Base-by-base conservation (phyloP, 768 basidiomycete species). In the Tricholoma hemisulphureum region DNA sequence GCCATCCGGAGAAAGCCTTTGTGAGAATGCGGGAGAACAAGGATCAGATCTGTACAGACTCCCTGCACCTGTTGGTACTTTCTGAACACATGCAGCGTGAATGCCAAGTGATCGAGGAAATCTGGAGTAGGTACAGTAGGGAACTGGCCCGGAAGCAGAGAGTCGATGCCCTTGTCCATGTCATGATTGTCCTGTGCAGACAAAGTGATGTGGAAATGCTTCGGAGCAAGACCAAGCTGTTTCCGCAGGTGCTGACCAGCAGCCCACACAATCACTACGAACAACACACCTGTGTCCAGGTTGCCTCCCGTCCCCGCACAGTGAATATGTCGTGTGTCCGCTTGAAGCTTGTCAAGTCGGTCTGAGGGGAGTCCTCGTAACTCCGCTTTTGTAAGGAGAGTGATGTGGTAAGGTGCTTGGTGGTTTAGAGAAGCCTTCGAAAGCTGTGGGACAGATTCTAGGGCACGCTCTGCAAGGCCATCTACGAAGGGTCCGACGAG, bases 151-250 rank as follows among this genome's bases (percentile, higher is more conserved):
- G 71, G 71, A 21, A 84, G 60, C 1, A 85, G 72, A 0, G 81
- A 77, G 28, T 71, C 61, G 43, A 82, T 63, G 7, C 80, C 78
- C 64, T 83, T 83, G 66, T 81, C 76, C 56, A 80, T 65, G 48
- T 73, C 72, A 61, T 78, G 76, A 35, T 76, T 68, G 61, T 81
- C 77, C 9, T 63, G 61, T 8, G 59, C 52, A 11, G 81, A 77
- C 10, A 85, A 70, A 6, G 78, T 79, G 63, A 84, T 78, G 64
- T 84, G 80, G 61, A 85, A 85, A n/a, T 83, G 72, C 65, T 80
- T 81, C 3, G 79, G 76, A 18, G 77, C 72, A 6, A 85, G 73
- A 2, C 80, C 80, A 10, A 80, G 68, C 34, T 72, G 71, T 63
- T 79, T 83, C 3, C 83, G 77, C 29, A 81, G 65, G 20, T 73